Base-by-base conservation (phyloP, 805 yeast genomes). In the Kodamaea nitidulidarum region DNA sequence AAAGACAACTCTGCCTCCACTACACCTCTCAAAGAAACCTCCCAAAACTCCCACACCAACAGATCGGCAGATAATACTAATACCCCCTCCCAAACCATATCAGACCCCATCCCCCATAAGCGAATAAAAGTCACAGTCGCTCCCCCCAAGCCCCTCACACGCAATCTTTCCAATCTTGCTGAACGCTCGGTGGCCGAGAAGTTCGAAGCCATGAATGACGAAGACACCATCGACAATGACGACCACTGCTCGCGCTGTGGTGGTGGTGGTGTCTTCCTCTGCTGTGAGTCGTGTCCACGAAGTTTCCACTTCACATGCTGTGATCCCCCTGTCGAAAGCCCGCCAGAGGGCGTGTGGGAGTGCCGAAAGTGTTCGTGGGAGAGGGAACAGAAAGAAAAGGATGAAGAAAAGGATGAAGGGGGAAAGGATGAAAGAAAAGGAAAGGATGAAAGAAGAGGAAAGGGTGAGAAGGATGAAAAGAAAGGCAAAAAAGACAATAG, bases 161-260 rank as follows among this genome's bases (percentile, higher is more conserved):
- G 32, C 20, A 35, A 16, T 14, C 17, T 35, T 7, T 35, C 38
- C 4, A 35, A 22, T 3, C 25, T 27, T 10, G 28, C 32, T 3
- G 31, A 17, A 6, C 28, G 30, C 16, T 20, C 17, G 7, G 32
- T 25, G 11, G 22, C 21, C 14, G 37, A 35, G 17, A 26, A 25
- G 25, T 15, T 25, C 18, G 31, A 35, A 14, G 27, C 16, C 7
- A 15, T 30, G 9, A 30, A 35, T 4, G 33, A 35, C 18, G 38
- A 29, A 25, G 29, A 32, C 12, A 43, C 55, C 16, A 47, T 43
- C 30, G 53, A 61, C 42, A 93, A 91, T 57, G 95, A 90, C 45
- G 98, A 91, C 58, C 90, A 74, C 58, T 91, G 98, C 55, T 70
- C 85, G n/a, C 73, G 93, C 0, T 91, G 98, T 64, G 90, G 95